phyloP scores from a whole-genome alignment of 306 rosid species.

The Rubus parviflorus region DNA sequence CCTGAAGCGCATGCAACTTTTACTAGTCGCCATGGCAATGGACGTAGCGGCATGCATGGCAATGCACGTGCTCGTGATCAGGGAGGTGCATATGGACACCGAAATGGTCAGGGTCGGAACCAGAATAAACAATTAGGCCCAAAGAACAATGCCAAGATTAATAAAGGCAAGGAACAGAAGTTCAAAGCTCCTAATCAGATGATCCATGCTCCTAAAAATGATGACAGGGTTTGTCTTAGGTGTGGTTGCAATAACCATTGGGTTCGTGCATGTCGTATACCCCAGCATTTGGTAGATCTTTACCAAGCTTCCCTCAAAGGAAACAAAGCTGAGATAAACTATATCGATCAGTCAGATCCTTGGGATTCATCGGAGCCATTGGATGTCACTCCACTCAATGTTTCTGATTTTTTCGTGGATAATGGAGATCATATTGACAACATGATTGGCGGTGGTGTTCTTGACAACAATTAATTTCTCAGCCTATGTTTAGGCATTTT shows the following conservation, averaged over 20 bases:
- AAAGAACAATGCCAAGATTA: neutral
- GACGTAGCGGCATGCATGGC: neutral
- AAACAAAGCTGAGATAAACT: too few relatives aligned
- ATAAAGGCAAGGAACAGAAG: neutral
- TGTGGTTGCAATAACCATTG: neutral
- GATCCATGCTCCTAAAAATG: neutral
- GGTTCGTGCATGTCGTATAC: neutral
- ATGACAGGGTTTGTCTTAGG: neutral
- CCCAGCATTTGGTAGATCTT: constrained; percentile 7
- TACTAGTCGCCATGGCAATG: neutral
- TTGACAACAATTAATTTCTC: too few relatives aligned
- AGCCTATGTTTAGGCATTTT: too few relatives aligned
- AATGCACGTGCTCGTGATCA: neutral
- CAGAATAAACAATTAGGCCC: neutral
- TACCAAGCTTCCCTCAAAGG: neutral
- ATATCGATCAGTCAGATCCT: too few relatives aligned
- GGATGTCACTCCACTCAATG: too few relatives aligned
- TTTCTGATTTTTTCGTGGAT: too few relatives aligned
- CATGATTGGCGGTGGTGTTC: too few relatives aligned
- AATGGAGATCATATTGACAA: too few relatives aligned
- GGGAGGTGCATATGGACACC: neutral
- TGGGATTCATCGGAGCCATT: too few relatives aligned
- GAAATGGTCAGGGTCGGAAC: neutral
- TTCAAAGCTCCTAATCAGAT: neutral
- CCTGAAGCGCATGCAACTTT: neutral